These are phyloP conservation scores for Chrysanthemum makinoi DNA, from an alignment of 129 eudicot genomes.

Conservation along the genomic window DNA sequence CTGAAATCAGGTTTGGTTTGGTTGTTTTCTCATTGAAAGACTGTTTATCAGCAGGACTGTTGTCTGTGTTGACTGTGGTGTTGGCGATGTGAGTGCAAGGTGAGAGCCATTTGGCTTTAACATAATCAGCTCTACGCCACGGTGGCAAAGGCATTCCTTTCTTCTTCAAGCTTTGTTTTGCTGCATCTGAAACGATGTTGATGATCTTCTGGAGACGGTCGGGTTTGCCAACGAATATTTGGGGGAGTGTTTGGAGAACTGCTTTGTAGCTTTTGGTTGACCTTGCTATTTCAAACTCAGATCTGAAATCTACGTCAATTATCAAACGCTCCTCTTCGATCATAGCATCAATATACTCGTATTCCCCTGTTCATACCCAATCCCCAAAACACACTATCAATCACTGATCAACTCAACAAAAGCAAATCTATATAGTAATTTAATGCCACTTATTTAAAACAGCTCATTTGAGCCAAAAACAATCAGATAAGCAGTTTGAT, in stretches of 20 bases:
- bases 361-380: slow-evolving; percentile 53
- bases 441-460: not conserved
- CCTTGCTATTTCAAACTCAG: slow-evolving; percentile 88
- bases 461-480: too few species aligned
- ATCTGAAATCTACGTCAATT: slow-evolving; percentile 80
- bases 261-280: slow-evolving; percentile 69
- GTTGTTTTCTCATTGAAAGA: not conserved
- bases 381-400: not conserved
- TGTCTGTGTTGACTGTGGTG: not conserved
- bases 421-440: not conserved
- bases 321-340: slow-evolving; percentile 64
- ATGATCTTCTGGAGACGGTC: slow-evolving; percentile 73
- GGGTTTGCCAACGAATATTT: slow-evolving; percentile 71
- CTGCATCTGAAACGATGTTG: slow-evolving; percentile 60
- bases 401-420: not conserved
- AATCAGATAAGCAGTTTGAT: too few species aligned
- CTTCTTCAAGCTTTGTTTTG: slow-evolving; percentile 74
- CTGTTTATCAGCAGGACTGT: slow-evolving; percentile 5
- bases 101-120: slow-evolving; percentile 87
- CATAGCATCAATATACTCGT: slow-evolving; percentile 69
- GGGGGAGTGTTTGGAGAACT: slow-evolving; percentile 67
- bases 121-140: slow-evolving; percentile 90
- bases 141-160: slow-evolving; percentile 93
- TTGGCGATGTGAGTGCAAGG: slow-evolving; percentile 37
- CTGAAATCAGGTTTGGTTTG: slow-evolving; percentile 6